These are phyloP conservation scores for Claviceps sorghi DNA, from an alignment of 2,329 filamentous ascomycete species.

Conservation along the genomic window DNA sequence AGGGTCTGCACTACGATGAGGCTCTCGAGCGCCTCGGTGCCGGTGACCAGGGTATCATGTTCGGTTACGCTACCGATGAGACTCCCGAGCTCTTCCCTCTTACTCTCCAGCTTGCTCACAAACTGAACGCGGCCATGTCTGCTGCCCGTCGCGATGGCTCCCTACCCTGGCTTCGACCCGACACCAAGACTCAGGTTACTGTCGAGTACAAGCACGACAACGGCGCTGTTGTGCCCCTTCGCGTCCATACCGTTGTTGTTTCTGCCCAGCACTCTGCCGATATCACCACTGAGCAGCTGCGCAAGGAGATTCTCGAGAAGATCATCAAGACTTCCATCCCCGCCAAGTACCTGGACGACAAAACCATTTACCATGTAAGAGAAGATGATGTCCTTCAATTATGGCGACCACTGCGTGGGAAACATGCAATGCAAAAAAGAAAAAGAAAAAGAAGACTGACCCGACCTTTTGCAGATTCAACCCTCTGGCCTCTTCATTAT, in stretches of 20 bases:
- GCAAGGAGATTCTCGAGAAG: conserved; percentile 92
- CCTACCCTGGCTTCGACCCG: conserved; percentile 87
- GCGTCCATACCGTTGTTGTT: conserved; percentile 94
- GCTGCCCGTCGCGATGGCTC: conserved; percentile 73
- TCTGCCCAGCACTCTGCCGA: conserved; percentile 85
- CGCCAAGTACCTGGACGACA: conserved; percentile 76
- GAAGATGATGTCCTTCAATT: not conserved
- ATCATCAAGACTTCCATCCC: conserved; percentile 94
- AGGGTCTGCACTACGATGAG: conserved; percentile 97
- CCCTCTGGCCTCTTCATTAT: conserved; percentile 98
- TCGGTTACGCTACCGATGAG: conserved; percentile 98
- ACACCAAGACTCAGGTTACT: conserved; percentile 99
- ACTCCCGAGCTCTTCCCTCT: conserved; percentile 93
- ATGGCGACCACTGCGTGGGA: not conserved
- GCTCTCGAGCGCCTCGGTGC: conserved; percentile 95
- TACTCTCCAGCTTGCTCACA: conserved; percentile 87
- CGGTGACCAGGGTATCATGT: conserved; percentile 99
- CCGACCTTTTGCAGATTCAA: conserved; percentile 49
- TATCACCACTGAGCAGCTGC: conserved; percentile 81
- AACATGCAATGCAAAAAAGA: too few relatives aligned
- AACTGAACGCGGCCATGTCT: conserved; percentile 92
- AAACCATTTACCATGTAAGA: conserved; percentile 86
- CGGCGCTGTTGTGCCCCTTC: conserved; percentile 79
- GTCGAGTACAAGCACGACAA: conserved; percentile 96
- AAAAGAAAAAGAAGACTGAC: not conserved